phyloP scores from a whole-genome alignment of 805 yeast genomes.

The Wickerhamomyces strasburgensis region DNA sequence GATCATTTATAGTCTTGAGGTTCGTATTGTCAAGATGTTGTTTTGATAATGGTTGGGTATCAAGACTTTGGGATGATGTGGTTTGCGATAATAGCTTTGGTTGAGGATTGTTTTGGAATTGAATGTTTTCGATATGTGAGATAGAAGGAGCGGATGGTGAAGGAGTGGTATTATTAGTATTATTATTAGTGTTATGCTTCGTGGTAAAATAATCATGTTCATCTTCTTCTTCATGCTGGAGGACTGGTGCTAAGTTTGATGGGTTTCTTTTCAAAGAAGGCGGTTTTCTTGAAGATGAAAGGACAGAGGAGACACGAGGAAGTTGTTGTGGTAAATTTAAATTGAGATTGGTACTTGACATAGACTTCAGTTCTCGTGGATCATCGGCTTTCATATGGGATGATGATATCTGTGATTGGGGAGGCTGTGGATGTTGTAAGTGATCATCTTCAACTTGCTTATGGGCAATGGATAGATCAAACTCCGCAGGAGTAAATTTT shows the following conservation, averaged over 20 bases:
- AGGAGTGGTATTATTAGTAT: too few relatives aligned
- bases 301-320: background rate
- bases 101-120: background rate
- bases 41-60: conserved; percentile 3
- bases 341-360: background rate
- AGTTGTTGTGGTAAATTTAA: background rate
- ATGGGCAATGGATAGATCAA: conserved; percentile 14
- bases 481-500: conserved; percentile 25
- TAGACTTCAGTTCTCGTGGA: background rate
- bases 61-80: conserved; percentile 9
- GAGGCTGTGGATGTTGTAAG: background rate
- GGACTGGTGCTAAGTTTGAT: conserved; percentile 8
- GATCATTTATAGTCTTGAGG: conserved; percentile 62
- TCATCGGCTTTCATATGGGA: background rate
- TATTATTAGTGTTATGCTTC: background rate
- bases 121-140: background rate
- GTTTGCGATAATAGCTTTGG: conserved; percentile 3
- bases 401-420: background rate
- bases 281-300: conserved; percentile 1
- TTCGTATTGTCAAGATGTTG: conserved; percentile 10
- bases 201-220: conserved; percentile 4
- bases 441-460: background rate
- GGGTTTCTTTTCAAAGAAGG: conserved; percentile 7
- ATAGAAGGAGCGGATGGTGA: too few relatives aligned
- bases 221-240: background rate